phyloP scores from a whole-genome alignment of 116 monocot genomes.

The Papilionanthe hybrid region DNA sequence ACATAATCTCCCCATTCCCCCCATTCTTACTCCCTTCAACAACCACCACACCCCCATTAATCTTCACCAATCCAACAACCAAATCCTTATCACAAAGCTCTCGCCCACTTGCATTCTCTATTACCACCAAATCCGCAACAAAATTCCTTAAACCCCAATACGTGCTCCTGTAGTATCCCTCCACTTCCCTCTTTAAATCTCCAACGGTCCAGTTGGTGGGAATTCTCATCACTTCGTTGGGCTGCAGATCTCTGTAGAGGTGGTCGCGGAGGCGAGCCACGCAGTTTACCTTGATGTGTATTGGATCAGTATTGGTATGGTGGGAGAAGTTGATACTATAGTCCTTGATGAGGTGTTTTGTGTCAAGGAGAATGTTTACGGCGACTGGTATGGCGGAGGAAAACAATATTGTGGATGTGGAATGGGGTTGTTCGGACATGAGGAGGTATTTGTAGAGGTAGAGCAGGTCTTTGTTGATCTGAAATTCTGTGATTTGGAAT shows the following conservation, averaged over 20 bases:
- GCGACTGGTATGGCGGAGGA: constrained; percentile 42
- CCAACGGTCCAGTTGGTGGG: constrained; percentile 31
- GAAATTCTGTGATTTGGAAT: constrained; percentile 40
- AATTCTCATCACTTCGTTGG: constrained; percentile 35
- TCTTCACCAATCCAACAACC: constrained; percentile 17
- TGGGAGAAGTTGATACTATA: constrained; percentile 12
- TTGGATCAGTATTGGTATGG: neutral
- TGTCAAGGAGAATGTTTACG: constrained; percentile 56
- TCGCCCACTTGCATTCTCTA: constrained; percentile 1
- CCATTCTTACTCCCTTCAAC: constrained; percentile 29
- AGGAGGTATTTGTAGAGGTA: constrained; percentile 58
- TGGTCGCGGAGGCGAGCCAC: neutral
- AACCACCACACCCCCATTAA: constrained; percentile 21
- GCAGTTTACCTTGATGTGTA: neutral
- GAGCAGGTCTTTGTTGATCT: constrained; percentile 60
- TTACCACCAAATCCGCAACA: constrained; percentile 24
- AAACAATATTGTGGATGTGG: neutral
- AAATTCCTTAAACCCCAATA: constrained; percentile 66
- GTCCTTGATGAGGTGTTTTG: constrained; percentile 65
- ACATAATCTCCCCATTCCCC: constrained; percentile 14
- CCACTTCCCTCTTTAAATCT: constrained; percentile 51
- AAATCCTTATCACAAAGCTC: constrained; percentile 20
- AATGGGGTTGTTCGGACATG: constrained; percentile 17
- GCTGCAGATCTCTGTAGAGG: constrained; percentile 7
- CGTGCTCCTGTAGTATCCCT: constrained; percentile 44